Evolutionary conservation across 371 early-diverging fungal genomes (phyloP).

Genomic region (Mortierella sp.): DNA sequence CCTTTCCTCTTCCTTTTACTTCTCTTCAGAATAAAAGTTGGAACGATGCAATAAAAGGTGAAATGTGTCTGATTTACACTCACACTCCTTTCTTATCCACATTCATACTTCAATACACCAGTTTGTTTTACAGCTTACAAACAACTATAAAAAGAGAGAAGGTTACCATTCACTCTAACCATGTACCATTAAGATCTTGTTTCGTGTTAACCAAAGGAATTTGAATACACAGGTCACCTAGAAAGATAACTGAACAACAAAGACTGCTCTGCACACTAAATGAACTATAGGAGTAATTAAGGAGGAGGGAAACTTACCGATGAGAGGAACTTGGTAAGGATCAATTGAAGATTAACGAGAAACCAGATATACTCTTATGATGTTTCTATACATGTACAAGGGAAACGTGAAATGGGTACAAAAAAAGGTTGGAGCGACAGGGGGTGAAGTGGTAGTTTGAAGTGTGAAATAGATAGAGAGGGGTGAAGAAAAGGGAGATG

Average conservation of each 20-base stretch:
- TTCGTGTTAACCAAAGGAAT: too few species aligned
- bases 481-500: not conserved
- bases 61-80: too few species aligned
- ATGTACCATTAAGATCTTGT: too few species aligned
- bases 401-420: not conserved
- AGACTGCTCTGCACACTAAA: too few species aligned
- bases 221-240: not conserved
- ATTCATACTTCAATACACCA: too few species aligned
- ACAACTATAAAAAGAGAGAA: too few species aligned
- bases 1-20: not conserved
- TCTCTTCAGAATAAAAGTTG: not conserved
- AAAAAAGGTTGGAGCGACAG: not conserved
- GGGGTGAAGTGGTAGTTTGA: not conserved
- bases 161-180: too few species aligned
- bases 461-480: not conserved
- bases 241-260: too few species aligned
- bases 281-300: not conserved
- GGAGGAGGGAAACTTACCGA: not conserved
- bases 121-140: too few species aligned
- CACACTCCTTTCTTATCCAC: too few species aligned
- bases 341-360: not conserved
- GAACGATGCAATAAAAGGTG: not conserved
- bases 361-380: not conserved
- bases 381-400: not conserved
- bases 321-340: too few species aligned